Conservation (phyloP, 345 rosid genomes). For the Chamaenerion angustifolium region DNA sequence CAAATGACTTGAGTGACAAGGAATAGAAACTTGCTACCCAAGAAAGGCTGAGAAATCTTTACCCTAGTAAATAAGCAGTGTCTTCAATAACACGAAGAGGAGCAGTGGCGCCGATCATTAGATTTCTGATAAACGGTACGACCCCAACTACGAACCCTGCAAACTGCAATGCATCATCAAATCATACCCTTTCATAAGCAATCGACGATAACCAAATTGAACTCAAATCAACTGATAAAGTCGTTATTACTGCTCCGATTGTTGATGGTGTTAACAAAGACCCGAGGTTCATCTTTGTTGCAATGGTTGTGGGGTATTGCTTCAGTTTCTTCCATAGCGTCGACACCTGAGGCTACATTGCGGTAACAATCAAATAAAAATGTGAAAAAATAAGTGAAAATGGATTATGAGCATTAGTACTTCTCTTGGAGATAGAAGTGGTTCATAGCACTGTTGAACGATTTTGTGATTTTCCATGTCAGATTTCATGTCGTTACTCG, state of each 20-base stretch:
- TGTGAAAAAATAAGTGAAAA: too few relatives aligned
- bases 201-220: too few relatives aligned
- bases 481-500: not conserved
- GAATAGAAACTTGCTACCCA: not conserved
- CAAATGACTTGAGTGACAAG: not conserved
- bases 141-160: slow-evolving; percentile 28
- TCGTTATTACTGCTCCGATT: slow-evolving; percentile 19
- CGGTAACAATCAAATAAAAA: too few relatives aligned
- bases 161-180: slow-evolving; percentile 16
- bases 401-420: slow-evolving; percentile 1
- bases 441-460: slow-evolving; percentile 7
- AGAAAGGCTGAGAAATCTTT: not conserved
- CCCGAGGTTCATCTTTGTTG: slow-evolving; percentile 14
- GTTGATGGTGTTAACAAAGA: slow-evolving; percentile 27
- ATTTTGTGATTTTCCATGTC: slow-evolving; percentile 7
- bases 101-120: slow-evolving; percentile 23
- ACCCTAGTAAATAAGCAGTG: slow-evolving; percentile 31
- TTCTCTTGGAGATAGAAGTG: slow-evolving; percentile 10
- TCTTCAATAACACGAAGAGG: slow-evolving; percentile 26
- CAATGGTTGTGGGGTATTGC: slow-evolving; percentile 5
- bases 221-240: too few relatives aligned
- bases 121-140: slow-evolving; percentile 19
- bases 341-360: slow-evolving; percentile 9
- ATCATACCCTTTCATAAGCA: not conserved
- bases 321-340: slow-evolving; percentile 8